Base-by-base conservation (phyloP, 805 yeast genomes). In the Candida quercuum region DNA sequence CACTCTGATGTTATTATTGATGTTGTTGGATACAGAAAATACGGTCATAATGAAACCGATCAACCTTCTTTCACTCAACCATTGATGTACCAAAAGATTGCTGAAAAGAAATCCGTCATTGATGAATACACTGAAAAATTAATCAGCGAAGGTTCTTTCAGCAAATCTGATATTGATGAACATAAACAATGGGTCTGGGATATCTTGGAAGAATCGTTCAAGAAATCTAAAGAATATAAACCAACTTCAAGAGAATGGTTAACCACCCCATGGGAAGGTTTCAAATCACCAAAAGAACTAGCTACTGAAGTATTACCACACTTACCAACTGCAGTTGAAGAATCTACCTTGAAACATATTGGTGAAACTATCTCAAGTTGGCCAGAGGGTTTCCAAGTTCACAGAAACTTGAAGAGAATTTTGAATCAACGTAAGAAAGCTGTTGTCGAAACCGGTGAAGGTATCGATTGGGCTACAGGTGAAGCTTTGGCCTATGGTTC, bases 31-130 rank as follows among this genome's bases (percentile, higher is more conserved):
- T 93, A 93, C 85, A 81, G 99, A 71, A 91, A 89, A 66, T 78
- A 93, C 63, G 99, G 99, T 63, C 99, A 93, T 75, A 93, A 93
- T 65, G 99, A 93, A 75, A 93, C 98, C 48, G 99, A 93, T 69
- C 99, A 93, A 72, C 99, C 99, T 42, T 72, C 95, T 25, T 93
- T 93, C 77, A 93, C 99, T 32, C 99, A 93, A 69, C 99, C 99
- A 36, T 69, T 88, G 57, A 93, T 93, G 99, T 93, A 93, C 74
- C 70, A 86, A 63, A 77, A 76, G 69, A 86, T 93, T 60, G 88
- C 91, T 39, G 74, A 85, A 63, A 91, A 89, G 82, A 76, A 81
- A 62, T 81, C 88, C 37, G 95, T 89, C 34, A 74, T 93, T 53
- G 95, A 89, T 54, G 75, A 79, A 60, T 93, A 93, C 72, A 74